Base-by-base conservation (phyloP, 192 early-diverging fungal genomes). In the Entomortierella beljakovae region DNA sequence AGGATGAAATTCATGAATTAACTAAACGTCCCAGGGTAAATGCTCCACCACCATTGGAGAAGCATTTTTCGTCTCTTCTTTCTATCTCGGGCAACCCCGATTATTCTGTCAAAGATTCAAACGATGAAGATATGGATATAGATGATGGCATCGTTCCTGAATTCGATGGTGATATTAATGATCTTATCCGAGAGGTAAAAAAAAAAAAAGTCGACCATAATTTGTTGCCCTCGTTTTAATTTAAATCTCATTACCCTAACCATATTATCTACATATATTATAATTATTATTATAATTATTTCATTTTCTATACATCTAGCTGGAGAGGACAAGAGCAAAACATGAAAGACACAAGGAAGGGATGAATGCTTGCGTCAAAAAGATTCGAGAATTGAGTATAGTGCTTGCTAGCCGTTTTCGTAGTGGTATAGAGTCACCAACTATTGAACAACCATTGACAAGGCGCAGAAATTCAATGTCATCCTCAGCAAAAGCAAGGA, bases 101-200 rank as follows among this genome's bases (percentile, higher is more conserved):
- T 1, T 71, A 60, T 1, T 38, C 26, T 40, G 64, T 68, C 8
- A 53, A 64, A 8, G 75, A 69, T n/a, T 70, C 66, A 38, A 68
- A 64, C 8, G 33, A 25, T 3, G 70, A 73, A 11, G 26, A 34
- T 1, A 32, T 42, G 37, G 43, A 51, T 10, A 5, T 52, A 16
- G 31, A 28, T 0, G 51, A 40, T 2, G 26, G 57, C 8, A 58
- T 62, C 0, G 43, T 35, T 1, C 50, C 70, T 23, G 70, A 70
- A 34, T 29, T 70, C 20, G 67, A 79, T 22, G 75, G 75, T 9
- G 53, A 58, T 9, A 65, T 79, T 7, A 56, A 69, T 28, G 75
- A 79, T 54, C 50, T 79, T 29, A 69, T 79, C 22, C 35, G 69
- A 11, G 75, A 79, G 60, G 75, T 69, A 59, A 29, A n/a, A n/a